Evolutionary conservation across 2,329 filamentous ascomycete genomes (phyloP).

Genomic region (Arthrobotrys entomopaga): DNA sequence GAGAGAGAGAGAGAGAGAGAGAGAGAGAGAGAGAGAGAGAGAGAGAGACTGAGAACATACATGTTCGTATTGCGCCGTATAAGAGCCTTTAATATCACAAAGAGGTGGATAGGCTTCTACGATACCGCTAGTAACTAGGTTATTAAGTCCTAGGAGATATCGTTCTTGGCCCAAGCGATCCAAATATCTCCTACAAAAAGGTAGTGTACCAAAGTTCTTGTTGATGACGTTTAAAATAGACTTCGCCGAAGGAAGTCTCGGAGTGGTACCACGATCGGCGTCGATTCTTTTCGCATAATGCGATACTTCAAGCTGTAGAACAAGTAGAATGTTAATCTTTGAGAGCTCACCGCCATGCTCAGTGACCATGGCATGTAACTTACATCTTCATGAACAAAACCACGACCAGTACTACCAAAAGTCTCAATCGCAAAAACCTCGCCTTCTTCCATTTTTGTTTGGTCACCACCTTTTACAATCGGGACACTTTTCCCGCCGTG

Average conservation of each 20-base stretch:
- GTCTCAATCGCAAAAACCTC: slow-evolving; percentile 96
- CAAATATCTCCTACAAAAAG: slow-evolving; percentile 89
- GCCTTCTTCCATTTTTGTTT: slow-evolving; percentile 97
- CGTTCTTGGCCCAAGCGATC: slow-evolving; percentile 95
- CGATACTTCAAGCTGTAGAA: slow-evolving; percentile 75
- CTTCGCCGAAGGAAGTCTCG: slow-evolving; percentile 84
- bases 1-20: too few species aligned
- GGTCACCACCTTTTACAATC: slow-evolving; percentile 86
- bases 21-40: too few species aligned
- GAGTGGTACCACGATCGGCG: slow-evolving; percentile 72
- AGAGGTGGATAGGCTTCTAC: slow-evolving; percentile 91
- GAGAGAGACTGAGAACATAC: slow-evolving; percentile 68
- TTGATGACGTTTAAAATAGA: slow-evolving; percentile 87
- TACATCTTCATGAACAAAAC: slow-evolving; percentile 85
- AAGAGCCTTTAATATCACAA: slow-evolving; percentile 91
- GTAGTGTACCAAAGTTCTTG: slow-evolving; percentile 94
- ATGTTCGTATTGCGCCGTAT: slow-evolving; percentile 94
- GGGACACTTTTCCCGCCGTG: slow-evolving; percentile 93
- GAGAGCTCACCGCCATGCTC: not conserved
- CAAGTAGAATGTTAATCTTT: slow-evolving; percentile 29
- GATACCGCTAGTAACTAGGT: slow-evolving; percentile 81
- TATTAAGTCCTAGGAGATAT: slow-evolving; percentile 90
- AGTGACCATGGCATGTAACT: slow-evolving; percentile 59
- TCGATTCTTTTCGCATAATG: slow-evolving; percentile 84
- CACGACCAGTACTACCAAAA: slow-evolving; percentile 91